Evolutionary conservation across 306 rosid species (phyloP).

Genomic region (Medicago lupulina): DNA sequence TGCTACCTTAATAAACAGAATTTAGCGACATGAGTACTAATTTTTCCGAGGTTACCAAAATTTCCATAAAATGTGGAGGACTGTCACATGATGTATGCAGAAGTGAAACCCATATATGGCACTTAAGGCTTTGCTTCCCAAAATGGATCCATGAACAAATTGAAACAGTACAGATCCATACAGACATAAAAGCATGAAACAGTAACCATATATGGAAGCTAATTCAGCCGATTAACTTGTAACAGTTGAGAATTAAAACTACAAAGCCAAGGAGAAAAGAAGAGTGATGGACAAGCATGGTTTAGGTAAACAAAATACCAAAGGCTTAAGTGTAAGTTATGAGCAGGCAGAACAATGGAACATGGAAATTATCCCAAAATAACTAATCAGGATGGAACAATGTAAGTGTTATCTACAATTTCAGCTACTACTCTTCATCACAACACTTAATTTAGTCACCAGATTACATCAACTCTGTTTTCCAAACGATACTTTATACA

Average conservation of each 20-base stretch:
- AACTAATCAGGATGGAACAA: background rate
- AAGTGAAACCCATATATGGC: background rate
- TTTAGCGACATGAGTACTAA: background rate
- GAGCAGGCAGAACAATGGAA: background rate
- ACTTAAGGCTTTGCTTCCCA: conserved; percentile 38
- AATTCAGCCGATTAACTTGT: background rate
- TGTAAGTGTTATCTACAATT: background rate
- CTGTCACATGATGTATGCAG: conserved; percentile 31
- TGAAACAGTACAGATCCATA: conserved; percentile 5
- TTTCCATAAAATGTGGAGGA: conserved; percentile 17
- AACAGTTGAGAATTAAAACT: conserved; percentile 25
- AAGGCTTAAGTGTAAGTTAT: background rate
- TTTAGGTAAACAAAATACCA: background rate
- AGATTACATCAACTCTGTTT: conserved; percentile 9
- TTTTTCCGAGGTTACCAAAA: background rate
- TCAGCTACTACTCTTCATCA: background rate
- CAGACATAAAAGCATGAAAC: background rate
- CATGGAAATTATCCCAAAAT: background rate
- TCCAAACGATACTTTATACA: conserved; percentile 1
- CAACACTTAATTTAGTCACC: background rate
- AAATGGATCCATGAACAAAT: conserved; percentile 28
- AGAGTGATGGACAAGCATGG: background rate
- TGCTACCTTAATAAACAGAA: conserved; percentile 68
- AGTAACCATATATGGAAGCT: background rate
- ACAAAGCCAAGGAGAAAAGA: background rate